Base-by-base conservation (phyloP, 176 grass and related monocot species). In the Phragmites australis region DNA sequence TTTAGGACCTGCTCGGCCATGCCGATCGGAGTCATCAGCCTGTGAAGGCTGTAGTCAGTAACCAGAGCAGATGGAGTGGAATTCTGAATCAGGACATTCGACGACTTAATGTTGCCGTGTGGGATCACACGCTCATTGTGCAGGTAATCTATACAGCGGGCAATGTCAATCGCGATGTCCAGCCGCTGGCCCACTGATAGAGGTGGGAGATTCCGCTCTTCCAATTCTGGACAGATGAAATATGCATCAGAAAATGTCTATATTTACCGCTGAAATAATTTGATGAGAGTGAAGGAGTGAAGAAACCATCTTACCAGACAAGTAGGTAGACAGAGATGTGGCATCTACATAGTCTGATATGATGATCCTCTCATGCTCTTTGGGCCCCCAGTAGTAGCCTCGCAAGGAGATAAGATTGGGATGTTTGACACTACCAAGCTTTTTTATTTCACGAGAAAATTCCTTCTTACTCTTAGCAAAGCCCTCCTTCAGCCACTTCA, bases 401-500 rank as follows among this genome's bases (percentile, higher is more conserved):
- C 94, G 70, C 69, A 93, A 68, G 21, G 83, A 82, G 15, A 97
- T 88, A 64, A 97, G 45, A 87, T 90, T 97, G 31, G 66, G 76
- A 83, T 94, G 92, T 64, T 77, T 90, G n/a, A 97, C 81, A 48
- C 68, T 88, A 43, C 92, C 92, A 4, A 97, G 90, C 87, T 93
- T 97, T 47, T 94, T 97, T 59, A 92, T 91, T 70, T 97, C 95
- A 83, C 92, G 90, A 31, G 88, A 85, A 89, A 97, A 97, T 64
- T 97, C 95, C 52, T 97, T 97, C 67, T 88, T 88, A 46, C 86
- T 92, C 90, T 97, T 97, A 75, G 83, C 89, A 79, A 92, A 88
- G 7, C 95, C 95, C 78, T 97, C 95, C 74, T 82, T 97, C 70
- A 97, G 82, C 95, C 95, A 97, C 74, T 94, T 97, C 74, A 94